Evolutionary conservation across 345 rosid species (phyloP).

Genomic region (Gossypium bickii): DNA sequence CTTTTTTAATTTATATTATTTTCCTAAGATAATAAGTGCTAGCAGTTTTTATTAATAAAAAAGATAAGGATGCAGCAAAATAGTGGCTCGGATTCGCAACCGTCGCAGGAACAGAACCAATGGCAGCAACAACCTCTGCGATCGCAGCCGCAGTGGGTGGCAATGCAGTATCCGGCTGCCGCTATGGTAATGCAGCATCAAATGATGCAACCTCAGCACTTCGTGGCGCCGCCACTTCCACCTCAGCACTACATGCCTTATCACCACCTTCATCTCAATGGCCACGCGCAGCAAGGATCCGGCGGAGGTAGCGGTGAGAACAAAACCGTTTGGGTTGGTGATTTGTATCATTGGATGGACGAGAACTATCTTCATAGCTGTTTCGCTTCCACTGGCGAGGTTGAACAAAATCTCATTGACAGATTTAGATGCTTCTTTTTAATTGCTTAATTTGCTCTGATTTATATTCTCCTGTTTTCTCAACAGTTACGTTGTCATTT

Average conservation of each 20-base stretch:
- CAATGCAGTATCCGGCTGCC: constrained; percentile 75
- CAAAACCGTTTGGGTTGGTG: constrained; percentile 90
- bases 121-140: constrained; percentile 30
- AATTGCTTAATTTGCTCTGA: background rate
- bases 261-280: constrained; percentile 18
- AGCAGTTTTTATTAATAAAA: background rate
- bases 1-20: background rate
- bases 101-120: constrained; percentile 31
- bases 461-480: background rate
- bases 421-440: background rate
- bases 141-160: constrained; percentile 54
- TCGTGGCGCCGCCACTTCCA: constrained; percentile 46
- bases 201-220: constrained; percentile 61
- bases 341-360: constrained; percentile 97
- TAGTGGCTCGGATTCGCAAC: constrained; percentile 41
- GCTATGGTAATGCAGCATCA: constrained; percentile 90
- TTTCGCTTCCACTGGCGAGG: constrained; percentile 81
- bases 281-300: constrained; percentile 41
- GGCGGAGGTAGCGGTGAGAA: constrained; percentile 50
- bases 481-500: background rate
- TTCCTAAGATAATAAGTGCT: background rate
- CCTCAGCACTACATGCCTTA: constrained; percentile 53
- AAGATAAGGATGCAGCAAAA: constrained; percentile 59
- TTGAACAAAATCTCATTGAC: constrained; percentile 15
- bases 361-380: constrained; percentile 74